Percentiles rank a stretch among this genome's conserved stretches.
Evolutionary conservation across 768 basidiomycete genomes (phyloP).

Genomic region (Ramaria rubella): DNA sequence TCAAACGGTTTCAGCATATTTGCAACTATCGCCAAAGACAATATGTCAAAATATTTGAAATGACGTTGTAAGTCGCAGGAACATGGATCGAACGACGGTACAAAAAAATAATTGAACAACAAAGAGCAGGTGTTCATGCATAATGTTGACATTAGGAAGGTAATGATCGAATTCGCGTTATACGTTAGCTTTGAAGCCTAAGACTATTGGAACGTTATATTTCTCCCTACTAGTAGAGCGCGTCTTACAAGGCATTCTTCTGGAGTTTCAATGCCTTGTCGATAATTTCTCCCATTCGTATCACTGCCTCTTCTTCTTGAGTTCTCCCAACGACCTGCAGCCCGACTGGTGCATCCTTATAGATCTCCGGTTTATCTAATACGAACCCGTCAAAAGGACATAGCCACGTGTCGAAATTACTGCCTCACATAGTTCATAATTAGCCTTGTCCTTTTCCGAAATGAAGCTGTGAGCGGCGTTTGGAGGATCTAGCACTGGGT

Average conservation of each 20-base stretch:
- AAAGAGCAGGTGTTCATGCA: too few relatives aligned
- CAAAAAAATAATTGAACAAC: too few relatives aligned
- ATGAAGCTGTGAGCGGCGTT: constrained; percentile 42
- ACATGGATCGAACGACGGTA: too few relatives aligned
- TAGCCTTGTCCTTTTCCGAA: constrained; percentile 38
- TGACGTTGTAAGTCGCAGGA: too few relatives aligned
- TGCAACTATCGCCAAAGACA: too few relatives aligned
- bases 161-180: too few relatives aligned
- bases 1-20: too few relatives aligned
- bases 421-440: constrained; percentile 49
- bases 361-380: constrained; percentile 52
- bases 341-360: constrained; percentile 51
- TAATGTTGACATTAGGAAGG: too few relatives aligned
- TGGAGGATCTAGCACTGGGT: constrained; percentile 45
- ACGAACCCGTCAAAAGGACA: neutral
- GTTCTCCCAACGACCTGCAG: constrained; percentile 65
- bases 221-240: too few relatives aligned
- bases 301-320: constrained; percentile 68
- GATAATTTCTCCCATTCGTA: constrained; percentile 62
- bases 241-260: neutral
- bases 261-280: constrained; percentile 32
- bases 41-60: too few relatives aligned
- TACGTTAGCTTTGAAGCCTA: too few relatives aligned
- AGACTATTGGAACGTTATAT: too few relatives aligned
- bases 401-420: neutral